Conservation (phyloP, 768 basidiomycete species). For the Phallus indusiatus region DNA sequence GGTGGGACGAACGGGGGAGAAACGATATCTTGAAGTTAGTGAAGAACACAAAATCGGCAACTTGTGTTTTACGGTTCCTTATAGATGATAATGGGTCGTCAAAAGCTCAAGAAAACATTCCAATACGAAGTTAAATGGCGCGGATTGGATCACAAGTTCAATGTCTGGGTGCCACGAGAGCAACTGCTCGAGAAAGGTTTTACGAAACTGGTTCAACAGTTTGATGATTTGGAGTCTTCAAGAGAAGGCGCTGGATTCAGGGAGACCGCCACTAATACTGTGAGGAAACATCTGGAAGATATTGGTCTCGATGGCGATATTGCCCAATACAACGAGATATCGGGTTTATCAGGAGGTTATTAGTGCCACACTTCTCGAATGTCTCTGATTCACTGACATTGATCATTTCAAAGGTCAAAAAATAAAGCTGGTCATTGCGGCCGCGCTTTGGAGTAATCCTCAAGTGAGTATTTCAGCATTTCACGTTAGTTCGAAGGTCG, state of each 20-base stretch:
- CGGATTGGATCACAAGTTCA: slow-evolving; percentile 74
- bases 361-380: slow-evolving; percentile 9
- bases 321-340: slow-evolving; percentile 96
- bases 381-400: not conserved
- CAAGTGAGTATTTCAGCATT: slow-evolving; percentile 42
- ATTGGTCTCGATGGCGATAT: slow-evolving; percentile 97
- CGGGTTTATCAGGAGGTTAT: slow-evolving; percentile 84
- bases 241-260: slow-evolving; percentile 89
- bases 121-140: slow-evolving; percentile 91
- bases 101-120: slow-evolving; percentile 93
- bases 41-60: slow-evolving; percentile 4
- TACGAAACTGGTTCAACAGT: slow-evolving; percentile 82
- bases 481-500: slow-evolving; percentile 5
- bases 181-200: slow-evolving; percentile 81
- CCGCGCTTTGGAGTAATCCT: slow-evolving; percentile 93
- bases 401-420: slow-evolving; percentile 74
- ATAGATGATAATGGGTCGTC: slow-evolving; percentile 83
- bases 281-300: slow-evolving; percentile 89
- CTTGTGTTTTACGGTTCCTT: not conserved
- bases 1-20: slow-evolving; percentile 83
- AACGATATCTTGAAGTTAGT: slow-evolving; percentile 80
- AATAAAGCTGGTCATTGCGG: slow-evolving; percentile 92
- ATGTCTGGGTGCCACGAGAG: slow-evolving; percentile 88
- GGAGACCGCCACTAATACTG: slow-evolving; percentile 71
- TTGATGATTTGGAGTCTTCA: slow-evolving; percentile 93